A percentile compares a stretch with the other conserved stretches of the same genome.
Evolutionary conservation across 495 filamentous ascomycete genomes (phyloP).

Genomic region (Xylaria intraflava): DNA sequence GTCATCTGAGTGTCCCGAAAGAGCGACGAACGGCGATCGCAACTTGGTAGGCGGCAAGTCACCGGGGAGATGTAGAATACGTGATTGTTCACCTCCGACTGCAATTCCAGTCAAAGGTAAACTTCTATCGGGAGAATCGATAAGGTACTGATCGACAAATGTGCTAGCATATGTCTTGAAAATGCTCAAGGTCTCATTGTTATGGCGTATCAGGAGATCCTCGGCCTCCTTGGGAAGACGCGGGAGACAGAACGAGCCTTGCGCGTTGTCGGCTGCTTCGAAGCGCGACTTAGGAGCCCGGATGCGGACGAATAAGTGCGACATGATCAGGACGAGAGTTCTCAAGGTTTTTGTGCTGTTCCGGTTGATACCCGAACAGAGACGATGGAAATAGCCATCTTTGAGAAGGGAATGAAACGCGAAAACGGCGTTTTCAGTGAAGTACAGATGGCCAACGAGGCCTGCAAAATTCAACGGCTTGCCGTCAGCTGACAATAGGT

Average conservation of each 20-base stretch:
- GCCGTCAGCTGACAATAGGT: slow-evolving; percentile 53
- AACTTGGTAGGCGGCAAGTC: slow-evolving; percentile 32
- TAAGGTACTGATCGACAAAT: slow-evolving; percentile 57
- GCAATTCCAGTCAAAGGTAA: slow-evolving; percentile 54
- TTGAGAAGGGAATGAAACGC: slow-evolving; percentile 67
- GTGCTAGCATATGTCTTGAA: slow-evolving; percentile 64
- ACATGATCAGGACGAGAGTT: slow-evolving; percentile 57
- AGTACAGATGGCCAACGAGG: slow-evolving; percentile 62
- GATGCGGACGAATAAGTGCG: slow-evolving; percentile 53
- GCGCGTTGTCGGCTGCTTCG: not conserved
- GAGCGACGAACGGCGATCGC: slow-evolving; percentile 60
- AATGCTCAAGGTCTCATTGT: slow-evolving; percentile 52
- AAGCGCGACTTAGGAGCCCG: not conserved
- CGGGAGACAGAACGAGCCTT: slow-evolving; percentile 45
- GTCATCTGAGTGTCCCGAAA: slow-evolving; percentile 65
- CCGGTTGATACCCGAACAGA: slow-evolving; percentile 48
- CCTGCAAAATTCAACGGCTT: slow-evolving; percentile 64
- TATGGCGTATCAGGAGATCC: slow-evolving; percentile 51
- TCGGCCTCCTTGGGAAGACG: slow-evolving; percentile 52
- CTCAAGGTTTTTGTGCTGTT: slow-evolving; percentile 29
- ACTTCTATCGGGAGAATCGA: slow-evolving; percentile 35
- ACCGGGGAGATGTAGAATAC: slow-evolving; percentile 1
- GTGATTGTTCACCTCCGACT: slow-evolving; percentile 27
- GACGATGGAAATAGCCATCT: slow-evolving; percentile 57
- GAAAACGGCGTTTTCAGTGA: slow-evolving; percentile 64